Evolutionary conservation across 768 basidiomycete species (phyloP).

Genomic region (Tephrocybe rancida): DNA sequence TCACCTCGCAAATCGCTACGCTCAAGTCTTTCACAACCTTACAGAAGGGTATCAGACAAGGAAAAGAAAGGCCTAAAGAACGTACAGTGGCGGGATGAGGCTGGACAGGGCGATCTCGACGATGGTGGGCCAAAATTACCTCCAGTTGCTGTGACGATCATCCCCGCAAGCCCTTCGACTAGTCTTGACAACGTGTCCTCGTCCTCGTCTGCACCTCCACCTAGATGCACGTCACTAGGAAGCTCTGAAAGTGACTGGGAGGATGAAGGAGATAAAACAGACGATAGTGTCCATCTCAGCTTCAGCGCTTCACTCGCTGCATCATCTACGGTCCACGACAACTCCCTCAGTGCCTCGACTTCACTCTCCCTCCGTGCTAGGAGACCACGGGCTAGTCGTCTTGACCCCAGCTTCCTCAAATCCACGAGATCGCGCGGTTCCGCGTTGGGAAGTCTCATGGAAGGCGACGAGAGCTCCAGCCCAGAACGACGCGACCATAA

Average conservation of each 20-base stretch:
- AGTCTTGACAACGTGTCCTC: constrained; percentile 23
- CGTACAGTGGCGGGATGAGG: constrained; percentile 89
- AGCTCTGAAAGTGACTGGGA: constrained; percentile 90
- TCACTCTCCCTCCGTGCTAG: constrained; percentile 30
- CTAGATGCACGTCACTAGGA: constrained; percentile 51
- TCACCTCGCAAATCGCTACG: constrained; percentile 77
- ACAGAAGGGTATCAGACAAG: constrained; percentile 66
- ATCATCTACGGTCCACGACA: constrained; percentile 27
- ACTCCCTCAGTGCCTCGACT: constrained; percentile 24
- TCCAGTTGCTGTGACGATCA: constrained; percentile 38
- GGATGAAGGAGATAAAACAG: constrained; percentile 84
- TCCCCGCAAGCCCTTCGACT: constrained; percentile 43
- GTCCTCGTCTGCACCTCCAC: constrained; percentile 32
- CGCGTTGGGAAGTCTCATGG: constrained; percentile 64
- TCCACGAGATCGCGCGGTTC: constrained; percentile 42
- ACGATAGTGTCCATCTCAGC: constrained; percentile 69
- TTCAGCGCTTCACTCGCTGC: constrained; percentile 45
- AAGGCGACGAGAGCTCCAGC: constrained; percentile 63
- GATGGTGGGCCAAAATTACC: constrained; percentile 49
- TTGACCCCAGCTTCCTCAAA: constrained; percentile 73
- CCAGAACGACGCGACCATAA: constrained; percentile 34
- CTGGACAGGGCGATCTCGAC: constrained; percentile 78
- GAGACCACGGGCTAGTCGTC: constrained; percentile 63
- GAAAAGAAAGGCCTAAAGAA: constrained; percentile 68
- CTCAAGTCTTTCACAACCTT: constrained; percentile 64